Conservation (phyloP, 805 yeast genomes). For the Candida jianshihensis region DNA sequence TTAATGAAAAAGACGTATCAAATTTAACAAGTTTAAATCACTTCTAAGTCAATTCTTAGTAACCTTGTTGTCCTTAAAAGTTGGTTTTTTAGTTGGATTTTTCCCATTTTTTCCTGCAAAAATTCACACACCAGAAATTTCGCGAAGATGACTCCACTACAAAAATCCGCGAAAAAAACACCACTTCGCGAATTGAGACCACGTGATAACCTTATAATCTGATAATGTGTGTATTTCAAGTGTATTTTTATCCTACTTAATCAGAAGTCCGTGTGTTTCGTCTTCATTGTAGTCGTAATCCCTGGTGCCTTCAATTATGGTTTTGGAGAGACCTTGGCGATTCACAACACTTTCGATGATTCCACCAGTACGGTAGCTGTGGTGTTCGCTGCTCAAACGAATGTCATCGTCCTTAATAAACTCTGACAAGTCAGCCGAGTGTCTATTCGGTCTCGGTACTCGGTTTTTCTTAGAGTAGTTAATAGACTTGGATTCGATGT, state of each 20-base stretch:
- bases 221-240: too few relatives aligned
- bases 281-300: conserved; percentile 15
- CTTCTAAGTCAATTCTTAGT: too few relatives aligned
- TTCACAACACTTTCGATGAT: conserved; percentile 79
- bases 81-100: too few relatives aligned
- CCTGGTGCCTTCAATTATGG: conserved; percentile 68
- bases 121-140: too few relatives aligned
- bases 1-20: too few relatives aligned
- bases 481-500: conserved; percentile 5
- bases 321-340: conserved; percentile 77
- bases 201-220: too few relatives aligned
- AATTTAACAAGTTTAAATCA: too few relatives aligned
- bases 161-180: too few relatives aligned
- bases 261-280: not conserved
- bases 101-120: not conserved
- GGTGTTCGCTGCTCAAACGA: conserved; percentile 9
- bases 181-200: not conserved
- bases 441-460: conserved; percentile 9
- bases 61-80: too few relatives aligned
- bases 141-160: too few relatives aligned
- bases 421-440: conserved; percentile 16
- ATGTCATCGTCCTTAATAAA: not conserved
- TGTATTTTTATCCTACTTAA: too few relatives aligned
- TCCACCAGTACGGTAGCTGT: conserved; percentile 28
- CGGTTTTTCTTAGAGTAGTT: conserved; percentile 12